These are phyloP conservation scores for Lentinula boryana DNA, from an alignment of 768 basidiomycete species.

Conservation along the genomic window DNA sequence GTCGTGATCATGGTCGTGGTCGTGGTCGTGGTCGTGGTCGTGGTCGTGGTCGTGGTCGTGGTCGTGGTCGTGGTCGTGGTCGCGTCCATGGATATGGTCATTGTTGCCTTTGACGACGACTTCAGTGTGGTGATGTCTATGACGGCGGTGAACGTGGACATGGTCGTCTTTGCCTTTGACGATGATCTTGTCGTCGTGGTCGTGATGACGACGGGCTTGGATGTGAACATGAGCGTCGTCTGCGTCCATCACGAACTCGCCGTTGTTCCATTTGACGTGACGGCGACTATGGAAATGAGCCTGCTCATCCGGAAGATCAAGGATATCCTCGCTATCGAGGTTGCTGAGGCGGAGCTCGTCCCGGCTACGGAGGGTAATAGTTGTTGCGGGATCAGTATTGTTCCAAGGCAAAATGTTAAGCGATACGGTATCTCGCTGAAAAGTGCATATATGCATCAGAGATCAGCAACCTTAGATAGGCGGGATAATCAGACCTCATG, in stretches of 20 bases:
- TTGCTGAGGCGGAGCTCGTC: not conserved
- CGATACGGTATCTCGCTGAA: not conserved
- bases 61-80: not conserved
- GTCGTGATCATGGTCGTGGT: not conserved
- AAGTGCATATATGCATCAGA: constrained; percentile 5
- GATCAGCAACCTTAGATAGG: not conserved
- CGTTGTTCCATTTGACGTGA: not conserved
- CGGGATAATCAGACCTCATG: not conserved
- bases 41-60: not conserved
- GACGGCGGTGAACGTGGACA: not conserved
- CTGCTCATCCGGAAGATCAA: not conserved
- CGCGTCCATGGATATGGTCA: not conserved
- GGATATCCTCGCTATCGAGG: too few relatives aligned
- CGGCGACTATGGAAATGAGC: constrained; percentile 3
- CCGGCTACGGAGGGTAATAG: not conserved
- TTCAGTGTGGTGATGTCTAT: not conserved
- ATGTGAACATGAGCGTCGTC: not conserved
- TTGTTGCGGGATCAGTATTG: not conserved
- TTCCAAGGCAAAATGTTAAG: not conserved
- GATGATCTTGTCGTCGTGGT: not conserved
- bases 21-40: not conserved
- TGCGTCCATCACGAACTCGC: not conserved
- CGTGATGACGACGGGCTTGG: not conserved
- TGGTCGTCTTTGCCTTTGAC: not conserved
- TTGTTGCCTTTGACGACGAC: not conserved